These are phyloP conservation scores for Podaxis pistillaris DNA, from an alignment of 768 basidiomycete genomes.

Conservation along the genomic window DNA sequence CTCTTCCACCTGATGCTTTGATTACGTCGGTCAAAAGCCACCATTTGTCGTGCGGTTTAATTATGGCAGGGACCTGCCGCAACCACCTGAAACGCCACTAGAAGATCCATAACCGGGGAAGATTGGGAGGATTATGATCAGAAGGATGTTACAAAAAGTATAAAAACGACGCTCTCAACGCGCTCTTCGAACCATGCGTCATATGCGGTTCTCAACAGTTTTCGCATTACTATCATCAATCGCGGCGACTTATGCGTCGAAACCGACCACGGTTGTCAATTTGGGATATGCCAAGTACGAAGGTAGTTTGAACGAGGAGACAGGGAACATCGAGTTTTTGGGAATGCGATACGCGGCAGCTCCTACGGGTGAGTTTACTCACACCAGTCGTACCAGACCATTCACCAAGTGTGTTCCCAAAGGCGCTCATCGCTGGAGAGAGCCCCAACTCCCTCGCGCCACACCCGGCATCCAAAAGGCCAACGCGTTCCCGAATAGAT, in stretches of 20 bases:
- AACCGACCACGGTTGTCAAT: slow-evolving; percentile 25
- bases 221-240: not conserved
- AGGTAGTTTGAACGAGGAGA: slow-evolving; percentile 33
- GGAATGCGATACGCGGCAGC: slow-evolving; percentile 50
- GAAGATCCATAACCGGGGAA: no score
- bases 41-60: not conserved
- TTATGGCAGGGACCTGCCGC: not conserved
- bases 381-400: not conserved
- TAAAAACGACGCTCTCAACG: not conserved
- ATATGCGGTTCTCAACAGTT: not conserved
- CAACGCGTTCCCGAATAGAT: slow-evolving; percentile 1
- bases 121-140: no score
- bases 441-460: slow-evolving; percentile 12
- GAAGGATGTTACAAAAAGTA: not conserved
- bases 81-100: not conserved
- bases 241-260: not conserved
- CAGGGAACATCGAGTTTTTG: slow-evolving; percentile 35
- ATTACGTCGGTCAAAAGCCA: no score
- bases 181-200: not conserved
- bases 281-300: slow-evolving; percentile 46
- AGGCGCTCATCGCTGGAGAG: slow-evolving; percentile 26
- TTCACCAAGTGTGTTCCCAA: not conserved
- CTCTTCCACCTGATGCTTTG: no score
- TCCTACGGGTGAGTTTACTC: slow-evolving; percentile 35
- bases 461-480: slow-evolving; percentile 8